Evolutionary conservation across 108 stramenopile species (phyloP).

Genomic region (Ochromonas danica): DNA sequence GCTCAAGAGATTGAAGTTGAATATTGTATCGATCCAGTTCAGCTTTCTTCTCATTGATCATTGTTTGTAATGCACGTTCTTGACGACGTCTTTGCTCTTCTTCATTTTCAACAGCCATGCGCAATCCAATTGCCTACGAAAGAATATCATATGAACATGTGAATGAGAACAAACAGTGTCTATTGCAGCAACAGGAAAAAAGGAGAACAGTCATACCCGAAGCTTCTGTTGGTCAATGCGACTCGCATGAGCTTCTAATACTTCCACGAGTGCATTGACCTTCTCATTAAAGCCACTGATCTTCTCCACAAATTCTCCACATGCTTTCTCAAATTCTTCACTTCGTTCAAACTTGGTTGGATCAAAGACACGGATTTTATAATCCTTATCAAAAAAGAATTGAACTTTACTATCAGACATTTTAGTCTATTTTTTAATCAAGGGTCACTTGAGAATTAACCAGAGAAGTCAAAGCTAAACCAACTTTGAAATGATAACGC

Average conservation of each 20-base stretch:
- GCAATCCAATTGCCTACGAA: conserved; percentile 31
- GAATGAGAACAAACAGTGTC: no score
- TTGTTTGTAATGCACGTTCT: conserved; percentile 20
- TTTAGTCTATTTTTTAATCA: no score
- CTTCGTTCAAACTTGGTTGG: conserved; percentile 29
- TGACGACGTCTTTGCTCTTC: conserved; percentile 8
- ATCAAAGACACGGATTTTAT: conserved; percentile 30
- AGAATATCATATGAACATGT: neutral
- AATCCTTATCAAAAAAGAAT: conserved; percentile 26
- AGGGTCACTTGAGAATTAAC: no score
- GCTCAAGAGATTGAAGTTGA: conserved; percentile 1
- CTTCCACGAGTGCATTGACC: conserved; percentile 20
- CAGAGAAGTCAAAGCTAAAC: no score
- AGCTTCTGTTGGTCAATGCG: conserved; percentile 25
- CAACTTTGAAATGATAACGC: no score
- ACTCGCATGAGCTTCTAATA: conserved; percentile 29
- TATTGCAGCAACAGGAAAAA: no score
- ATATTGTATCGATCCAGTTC: conserved; percentile 30
- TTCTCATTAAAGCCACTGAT: conserved; percentile 19
- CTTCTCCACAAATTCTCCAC: conserved; percentile 5
- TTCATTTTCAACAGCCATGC: conserved; percentile 35
- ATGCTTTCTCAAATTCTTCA: conserved; percentile 29
- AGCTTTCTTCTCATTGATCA: conserved; percentile 37
- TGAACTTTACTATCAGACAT: conserved; percentile 27
- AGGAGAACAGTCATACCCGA: neutral